These are phyloP conservation scores for Microdochium nivale DNA, from an alignment of 2,329 filamentous ascomycete species.

Conservation along the genomic window DNA sequence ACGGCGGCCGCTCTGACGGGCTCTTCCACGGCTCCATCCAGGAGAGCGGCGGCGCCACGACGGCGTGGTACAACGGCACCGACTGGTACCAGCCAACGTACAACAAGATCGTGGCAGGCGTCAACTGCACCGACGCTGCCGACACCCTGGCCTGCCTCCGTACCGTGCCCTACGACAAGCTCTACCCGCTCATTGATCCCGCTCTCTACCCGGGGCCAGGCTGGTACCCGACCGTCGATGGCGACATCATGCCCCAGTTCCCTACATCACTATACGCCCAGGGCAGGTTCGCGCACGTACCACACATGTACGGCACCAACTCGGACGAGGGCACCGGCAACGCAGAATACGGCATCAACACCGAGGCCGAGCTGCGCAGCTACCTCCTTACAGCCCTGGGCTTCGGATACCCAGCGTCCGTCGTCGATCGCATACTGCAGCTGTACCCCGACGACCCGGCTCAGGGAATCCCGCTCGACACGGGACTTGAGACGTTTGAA, in stretches of 20 bases:
- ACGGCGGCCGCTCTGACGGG: slow-evolving; percentile 34
- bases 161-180: slow-evolving; percentile 30
- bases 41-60: slow-evolving; percentile 21
- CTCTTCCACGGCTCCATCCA: slow-evolving; percentile 18
- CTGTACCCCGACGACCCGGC: slow-evolving; percentile 42
- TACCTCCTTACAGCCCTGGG: slow-evolving; percentile 5
- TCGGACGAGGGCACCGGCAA: slow-evolving; percentile 49
- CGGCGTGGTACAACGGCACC: slow-evolving; percentile 24
- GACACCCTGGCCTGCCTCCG: slow-evolving; percentile 43
- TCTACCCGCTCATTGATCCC: slow-evolving; percentile 32
- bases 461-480: slow-evolving; percentile 36
- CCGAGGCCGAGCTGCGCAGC: slow-evolving; percentile 12
- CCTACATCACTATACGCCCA: slow-evolving; percentile 43
- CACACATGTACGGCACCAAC: slow-evolving; percentile 55
- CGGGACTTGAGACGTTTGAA: slow-evolving; percentile 22
- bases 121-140: slow-evolving; percentile 28
- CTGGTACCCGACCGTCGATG: slow-evolving; percentile 31
- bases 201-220: slow-evolving; percentile 8
- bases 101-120: slow-evolving; percentile 29
- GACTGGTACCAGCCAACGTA: slow-evolving; percentile 36
- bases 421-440: slow-evolving; percentile 25
- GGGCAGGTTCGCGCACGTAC: slow-evolving; percentile 55
- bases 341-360: slow-evolving; percentile 13
- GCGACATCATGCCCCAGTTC: slow-evolving; percentile 44
- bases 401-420: neutral